phyloP scores from a whole-genome alignment of 768 basidiomycete species.

The Trametes cubensis region DNA sequence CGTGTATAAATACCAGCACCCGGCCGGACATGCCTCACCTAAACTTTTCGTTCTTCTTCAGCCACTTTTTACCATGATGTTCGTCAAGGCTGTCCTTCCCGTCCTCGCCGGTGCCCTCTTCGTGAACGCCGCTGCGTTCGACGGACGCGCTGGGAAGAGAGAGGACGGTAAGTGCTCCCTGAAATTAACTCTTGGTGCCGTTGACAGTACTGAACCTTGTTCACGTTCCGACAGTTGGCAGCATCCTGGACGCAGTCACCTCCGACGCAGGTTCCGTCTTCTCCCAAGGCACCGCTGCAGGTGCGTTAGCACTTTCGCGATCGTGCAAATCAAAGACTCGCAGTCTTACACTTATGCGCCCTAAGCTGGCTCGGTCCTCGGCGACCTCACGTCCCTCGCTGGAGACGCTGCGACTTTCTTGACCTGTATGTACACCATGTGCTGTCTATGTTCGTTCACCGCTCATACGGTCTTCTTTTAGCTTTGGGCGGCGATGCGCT shows the following conservation, averaged over 20 bases:
- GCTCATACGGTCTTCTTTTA: slow-evolving; percentile 31
- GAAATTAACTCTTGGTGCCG: too few species aligned
- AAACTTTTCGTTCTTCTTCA: slow-evolving; percentile 10
- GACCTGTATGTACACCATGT: not conserved
- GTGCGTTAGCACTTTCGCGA: slow-evolving; percentile 18
- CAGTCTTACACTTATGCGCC: not conserved
- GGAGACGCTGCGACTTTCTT: slow-evolving; percentile 2
- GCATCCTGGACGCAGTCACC: slow-evolving; percentile 43
- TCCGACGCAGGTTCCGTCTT: slow-evolving; percentile 38
- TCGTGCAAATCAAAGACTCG: not conserved
- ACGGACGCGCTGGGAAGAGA: slow-evolving; percentile 41
- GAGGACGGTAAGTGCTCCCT: slow-evolving; percentile 41
- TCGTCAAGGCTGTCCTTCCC: slow-evolving; percentile 39
- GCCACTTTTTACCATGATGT: slow-evolving; percentile 34
- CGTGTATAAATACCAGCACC: not conserved
- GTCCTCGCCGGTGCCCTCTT: slow-evolving; percentile 37
- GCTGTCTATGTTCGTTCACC: not conserved
- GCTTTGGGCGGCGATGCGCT: slow-evolving; percentile 53
- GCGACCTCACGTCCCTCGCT: slow-evolving; percentile 34
- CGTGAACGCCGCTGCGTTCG: slow-evolving; percentile 33
- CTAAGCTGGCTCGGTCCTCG: slow-evolving; percentile 43
- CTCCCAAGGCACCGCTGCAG: slow-evolving; percentile 32
- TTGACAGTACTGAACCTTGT: too few species aligned
- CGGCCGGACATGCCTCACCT: not conserved
- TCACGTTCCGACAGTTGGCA: slow-evolving; percentile 32